Conservation (phyloP, 805 yeast genomes). For the Sugiyamaella boreocaroliniensis region DNA sequence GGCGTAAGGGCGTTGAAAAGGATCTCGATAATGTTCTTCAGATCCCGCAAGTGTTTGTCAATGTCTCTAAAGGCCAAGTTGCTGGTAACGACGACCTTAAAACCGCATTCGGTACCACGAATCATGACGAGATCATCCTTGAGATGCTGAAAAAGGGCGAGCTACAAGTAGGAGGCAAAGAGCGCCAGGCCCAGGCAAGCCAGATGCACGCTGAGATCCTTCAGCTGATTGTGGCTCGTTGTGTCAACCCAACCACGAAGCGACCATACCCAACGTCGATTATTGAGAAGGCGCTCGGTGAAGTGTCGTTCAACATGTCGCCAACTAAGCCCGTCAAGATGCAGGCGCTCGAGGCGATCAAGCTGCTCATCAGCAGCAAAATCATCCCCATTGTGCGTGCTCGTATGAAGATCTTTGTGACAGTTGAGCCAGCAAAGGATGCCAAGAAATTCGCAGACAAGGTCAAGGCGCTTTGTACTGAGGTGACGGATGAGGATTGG, state of each 20-base stretch:
- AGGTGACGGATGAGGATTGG: slow-evolving; percentile 38
- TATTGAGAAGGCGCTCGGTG: slow-evolving; percentile 79
- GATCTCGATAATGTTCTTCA: slow-evolving; percentile 94
- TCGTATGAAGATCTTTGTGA: slow-evolving; percentile 77
- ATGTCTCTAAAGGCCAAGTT: slow-evolving; percentile 90
- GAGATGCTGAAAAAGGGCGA: slow-evolving; percentile 90
- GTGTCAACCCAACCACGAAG: slow-evolving; percentile 82
- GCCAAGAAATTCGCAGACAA: slow-evolving; percentile 41
- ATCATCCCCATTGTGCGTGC: slow-evolving; percentile 92
- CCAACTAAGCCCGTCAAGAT: slow-evolving; percentile 70
- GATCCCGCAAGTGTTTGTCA: slow-evolving; percentile 87
- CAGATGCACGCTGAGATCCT: slow-evolving; percentile 78
- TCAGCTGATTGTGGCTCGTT: slow-evolving; percentile 77
- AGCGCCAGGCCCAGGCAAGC: slow-evolving; percentile 65
- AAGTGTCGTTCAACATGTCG: slow-evolving; percentile 67
- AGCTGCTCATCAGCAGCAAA: slow-evolving; percentile 65
- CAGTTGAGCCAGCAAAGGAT: slow-evolving; percentile 45
- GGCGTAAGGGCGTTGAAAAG: slow-evolving; percentile 80
- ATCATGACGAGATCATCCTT: slow-evolving; percentile 63
- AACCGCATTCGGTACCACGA: slow-evolving; percentile 67
- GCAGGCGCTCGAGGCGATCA: slow-evolving; percentile 90
- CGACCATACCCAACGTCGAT: slow-evolving; percentile 92
- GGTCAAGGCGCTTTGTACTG: slow-evolving; percentile 38
- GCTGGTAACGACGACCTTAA: slow-evolving; percentile 81
- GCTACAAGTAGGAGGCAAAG: slow-evolving; percentile 89